A percentile compares a stretch with the other conserved stretches of the same genome.
Conservation (phyloP, 768 basidiomycete genomes). For the Tylopilus subfusipes region DNA sequence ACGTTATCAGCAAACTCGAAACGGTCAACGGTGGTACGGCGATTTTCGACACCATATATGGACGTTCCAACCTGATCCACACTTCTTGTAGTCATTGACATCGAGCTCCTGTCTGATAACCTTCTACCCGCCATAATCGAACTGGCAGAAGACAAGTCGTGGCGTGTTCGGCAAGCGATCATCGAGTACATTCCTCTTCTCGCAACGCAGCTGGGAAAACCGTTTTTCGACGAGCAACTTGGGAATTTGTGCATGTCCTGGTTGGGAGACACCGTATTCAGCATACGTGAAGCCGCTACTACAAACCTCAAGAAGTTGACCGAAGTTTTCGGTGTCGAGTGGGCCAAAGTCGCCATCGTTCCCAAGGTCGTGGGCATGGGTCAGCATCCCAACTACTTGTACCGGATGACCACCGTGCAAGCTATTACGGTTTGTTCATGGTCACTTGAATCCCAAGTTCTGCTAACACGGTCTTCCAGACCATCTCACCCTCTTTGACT, state of each 20-base stretch:
- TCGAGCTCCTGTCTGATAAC: slow-evolving; percentile 89
- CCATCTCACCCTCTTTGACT: slow-evolving; percentile 88
- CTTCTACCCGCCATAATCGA: slow-evolving; percentile 97
- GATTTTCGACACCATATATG: neutral
- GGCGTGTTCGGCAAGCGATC: slow-evolving; percentile 99
- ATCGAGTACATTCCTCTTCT: slow-evolving; percentile 99
- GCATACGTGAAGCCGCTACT: slow-evolving; percentile 97
- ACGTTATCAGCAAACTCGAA: slow-evolving; percentile 98
- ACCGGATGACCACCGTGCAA: slow-evolving; percentile 98
- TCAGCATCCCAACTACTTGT: slow-evolving; percentile 93
- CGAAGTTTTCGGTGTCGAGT: slow-evolving; percentile 97
- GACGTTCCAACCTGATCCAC: slow-evolving; percentile 6
- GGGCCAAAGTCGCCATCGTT: slow-evolving; percentile 91
- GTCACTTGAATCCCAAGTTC: neutral
- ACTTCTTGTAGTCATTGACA: slow-evolving; percentile 79
- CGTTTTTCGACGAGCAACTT: slow-evolving; percentile 97
- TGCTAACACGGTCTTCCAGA: slow-evolving; percentile 47
- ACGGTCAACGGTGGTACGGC: slow-evolving; percentile 83
- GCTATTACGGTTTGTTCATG: slow-evolving; percentile 79
- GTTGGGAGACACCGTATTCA: slow-evolving; percentile 97
- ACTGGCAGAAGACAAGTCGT: slow-evolving; percentile 98
- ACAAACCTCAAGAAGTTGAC: slow-evolving; percentile 95
- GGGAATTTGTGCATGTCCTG: slow-evolving; percentile 98
- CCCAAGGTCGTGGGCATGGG: slow-evolving; percentile 98
- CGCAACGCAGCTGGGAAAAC: slow-evolving; percentile 93